These are phyloP conservation scores for Scutellaria galericulata DNA, from an alignment of 257 asterid genomes.

Conservation along the genomic window DNA sequence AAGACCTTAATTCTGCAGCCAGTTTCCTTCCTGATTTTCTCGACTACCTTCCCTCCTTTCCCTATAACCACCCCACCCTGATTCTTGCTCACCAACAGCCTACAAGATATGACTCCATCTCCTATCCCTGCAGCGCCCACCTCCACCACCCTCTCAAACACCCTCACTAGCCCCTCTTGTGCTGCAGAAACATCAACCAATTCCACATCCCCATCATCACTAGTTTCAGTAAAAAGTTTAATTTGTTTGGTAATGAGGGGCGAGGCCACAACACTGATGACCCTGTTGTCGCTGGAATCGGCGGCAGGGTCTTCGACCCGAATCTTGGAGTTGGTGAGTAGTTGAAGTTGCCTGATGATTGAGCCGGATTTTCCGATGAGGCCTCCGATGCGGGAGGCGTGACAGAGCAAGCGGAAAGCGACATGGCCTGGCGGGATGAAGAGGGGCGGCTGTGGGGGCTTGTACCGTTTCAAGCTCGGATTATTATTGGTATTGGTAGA, in stretches of 20 bases:
- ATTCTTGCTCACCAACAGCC: constrained; percentile 56
- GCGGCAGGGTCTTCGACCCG: constrained; percentile 59
- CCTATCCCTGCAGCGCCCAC: constrained; percentile 48
- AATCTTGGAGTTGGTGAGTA: constrained; percentile 57
- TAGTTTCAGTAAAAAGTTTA: constrained; percentile 31
- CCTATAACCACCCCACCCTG: constrained; percentile 82
- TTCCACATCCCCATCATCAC: constrained; percentile 28
- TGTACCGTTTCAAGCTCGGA: constrained; percentile 26
- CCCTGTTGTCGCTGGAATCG: constrained; percentile 51
- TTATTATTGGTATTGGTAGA: background rate
- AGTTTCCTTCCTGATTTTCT: constrained; percentile 70
- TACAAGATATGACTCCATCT: constrained; percentile 56
- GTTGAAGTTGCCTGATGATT: constrained; percentile 70
- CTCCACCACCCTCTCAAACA: constrained; percentile 75
- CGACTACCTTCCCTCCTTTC: constrained; percentile 72
- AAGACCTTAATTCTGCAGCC: constrained; percentile 70
- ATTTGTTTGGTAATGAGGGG: constrained; percentile 38
- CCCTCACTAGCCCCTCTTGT: constrained; percentile 74
- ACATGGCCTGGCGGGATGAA: constrained; percentile 56
- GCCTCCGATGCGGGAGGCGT: constrained; percentile 75
- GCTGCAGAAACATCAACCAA: constrained; percentile 67
- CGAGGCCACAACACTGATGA: constrained; percentile 59
- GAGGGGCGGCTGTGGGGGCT: constrained; percentile 47
- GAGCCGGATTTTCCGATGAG: constrained; percentile 75
- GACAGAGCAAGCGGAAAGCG: constrained; percentile 75